Evolutionary conservation across 2,329 filamentous ascomycete species (phyloP).

Genomic region (Neurospora crassa): DNA sequence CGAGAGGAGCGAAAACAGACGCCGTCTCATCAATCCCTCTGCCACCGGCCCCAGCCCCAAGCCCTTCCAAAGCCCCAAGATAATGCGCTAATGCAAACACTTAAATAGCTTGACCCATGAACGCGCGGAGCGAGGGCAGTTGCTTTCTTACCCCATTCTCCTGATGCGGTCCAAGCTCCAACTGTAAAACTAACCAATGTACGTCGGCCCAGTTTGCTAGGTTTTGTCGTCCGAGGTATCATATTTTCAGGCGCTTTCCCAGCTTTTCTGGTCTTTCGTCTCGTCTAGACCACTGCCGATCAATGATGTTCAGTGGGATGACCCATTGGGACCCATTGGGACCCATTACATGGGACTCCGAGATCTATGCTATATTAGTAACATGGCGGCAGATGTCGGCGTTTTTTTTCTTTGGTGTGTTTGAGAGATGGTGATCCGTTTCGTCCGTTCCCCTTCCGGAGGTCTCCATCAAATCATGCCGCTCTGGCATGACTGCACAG

Average conservation of each 20-base stretch:
- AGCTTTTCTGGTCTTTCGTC: not conserved
- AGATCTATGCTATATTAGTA: not conserved
- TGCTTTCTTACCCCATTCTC: not conserved
- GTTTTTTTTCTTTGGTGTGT: not conserved
- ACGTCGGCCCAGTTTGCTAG: not conserved
- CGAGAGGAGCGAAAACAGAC: not conserved
- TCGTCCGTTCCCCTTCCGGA: not conserved
- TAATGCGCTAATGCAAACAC: constrained; percentile 15
- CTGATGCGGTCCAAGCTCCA: not conserved
- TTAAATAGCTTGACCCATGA: constrained; percentile 5
- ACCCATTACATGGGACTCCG: not conserved
- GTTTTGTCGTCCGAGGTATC: not conserved
- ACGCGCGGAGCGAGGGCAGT: not conserved
- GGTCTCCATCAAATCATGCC: not conserved
- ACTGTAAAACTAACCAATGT: not conserved
- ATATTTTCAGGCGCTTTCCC: not conserved
- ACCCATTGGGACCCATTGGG: not conserved
- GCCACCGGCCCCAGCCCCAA: not conserved
- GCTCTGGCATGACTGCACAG: not conserved
- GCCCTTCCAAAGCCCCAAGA: not conserved
- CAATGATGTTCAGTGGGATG: not conserved
- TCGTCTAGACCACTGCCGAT: not conserved
- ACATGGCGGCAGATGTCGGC: not conserved
- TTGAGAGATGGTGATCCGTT: not conserved
- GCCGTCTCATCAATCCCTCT: not conserved